Conservation (phyloP, 1,284 basidiomycete genomes). For the Puccinia hordei region DNA sequence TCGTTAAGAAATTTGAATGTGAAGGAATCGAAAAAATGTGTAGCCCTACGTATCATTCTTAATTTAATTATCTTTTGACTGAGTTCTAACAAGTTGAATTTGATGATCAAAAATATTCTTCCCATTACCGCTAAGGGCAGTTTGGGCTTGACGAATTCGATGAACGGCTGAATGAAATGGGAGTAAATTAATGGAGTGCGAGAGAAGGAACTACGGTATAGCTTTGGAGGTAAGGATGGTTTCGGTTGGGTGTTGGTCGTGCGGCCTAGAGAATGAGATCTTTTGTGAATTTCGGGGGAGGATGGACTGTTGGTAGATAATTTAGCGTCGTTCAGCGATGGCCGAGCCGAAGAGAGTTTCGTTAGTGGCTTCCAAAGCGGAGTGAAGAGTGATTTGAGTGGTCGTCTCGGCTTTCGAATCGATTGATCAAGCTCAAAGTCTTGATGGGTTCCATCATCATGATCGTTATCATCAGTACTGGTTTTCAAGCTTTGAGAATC, state of each 20-base stretch:
- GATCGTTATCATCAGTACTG: neutral
- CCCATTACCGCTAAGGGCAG: neutral
- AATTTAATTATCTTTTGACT: neutral
- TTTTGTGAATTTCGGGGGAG: neutral
- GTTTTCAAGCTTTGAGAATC: neutral
- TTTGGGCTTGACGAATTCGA: constrained; percentile 16
- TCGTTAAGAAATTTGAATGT: neutral
- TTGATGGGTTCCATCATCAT: neutral
- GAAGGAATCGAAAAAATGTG: neutral
- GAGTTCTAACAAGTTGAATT: constrained; percentile 9
- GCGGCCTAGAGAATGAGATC: neutral
- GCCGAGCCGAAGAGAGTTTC: constrained; percentile 15
- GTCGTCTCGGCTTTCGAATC: constrained; percentile 16
- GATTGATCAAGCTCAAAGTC: neutral
- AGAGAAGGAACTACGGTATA: constrained; percentile 48
- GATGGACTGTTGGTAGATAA: neutral
- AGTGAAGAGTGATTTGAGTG: constrained; percentile 35
- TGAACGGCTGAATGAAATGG: constrained; percentile 15
- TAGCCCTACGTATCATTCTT: neutral
- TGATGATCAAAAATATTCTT: constrained; percentile 3
- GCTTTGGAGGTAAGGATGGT: neutral
- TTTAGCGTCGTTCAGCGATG: neutral
- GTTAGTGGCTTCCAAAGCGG: constrained; percentile 39
- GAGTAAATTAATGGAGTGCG: constrained; percentile 46
- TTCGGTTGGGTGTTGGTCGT: neutral